These are phyloP conservation scores for Claviceps sp. DNA, from an alignment of 2,329 filamentous ascomycete species.

Conservation along the genomic window DNA sequence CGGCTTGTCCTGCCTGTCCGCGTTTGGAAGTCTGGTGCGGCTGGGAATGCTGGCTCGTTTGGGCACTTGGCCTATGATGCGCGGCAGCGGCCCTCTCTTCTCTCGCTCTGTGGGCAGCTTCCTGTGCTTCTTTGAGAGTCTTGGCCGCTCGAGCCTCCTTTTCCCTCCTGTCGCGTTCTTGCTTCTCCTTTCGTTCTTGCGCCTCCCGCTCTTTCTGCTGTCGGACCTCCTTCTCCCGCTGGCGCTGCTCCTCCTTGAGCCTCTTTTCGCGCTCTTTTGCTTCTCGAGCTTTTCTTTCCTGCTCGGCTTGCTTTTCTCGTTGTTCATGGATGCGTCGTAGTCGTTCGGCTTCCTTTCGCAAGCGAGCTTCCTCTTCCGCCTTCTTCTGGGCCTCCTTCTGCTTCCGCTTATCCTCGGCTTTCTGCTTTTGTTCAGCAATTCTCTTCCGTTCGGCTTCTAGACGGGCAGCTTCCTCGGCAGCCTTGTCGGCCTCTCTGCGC, in stretches of 20 bases:
- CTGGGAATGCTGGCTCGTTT: constrained; percentile 14
- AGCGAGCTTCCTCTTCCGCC: constrained; percentile 76
- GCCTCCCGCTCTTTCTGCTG: constrained; percentile 60
- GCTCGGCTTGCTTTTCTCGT: constrained; percentile 71
- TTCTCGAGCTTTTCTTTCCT: constrained; percentile 62
- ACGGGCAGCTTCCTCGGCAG: constrained; percentile 68
- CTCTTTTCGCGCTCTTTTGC: constrained; percentile 62
- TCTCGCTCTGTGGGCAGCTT: constrained; percentile 49
- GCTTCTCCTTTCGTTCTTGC: constrained; percentile 47
- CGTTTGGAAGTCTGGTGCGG: constrained; percentile 10
- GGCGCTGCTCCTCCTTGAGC: constrained; percentile 67
- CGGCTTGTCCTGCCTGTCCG: constrained; percentile 7
- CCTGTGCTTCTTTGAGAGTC: constrained; percentile 44
- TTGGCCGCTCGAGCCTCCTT: constrained; percentile 42
- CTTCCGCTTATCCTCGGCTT: constrained; percentile 78
- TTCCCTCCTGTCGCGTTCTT: constrained; percentile 47
- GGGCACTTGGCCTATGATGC: constrained; percentile 20
- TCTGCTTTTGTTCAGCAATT: constrained; percentile 65
- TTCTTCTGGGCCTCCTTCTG: constrained; percentile 86
- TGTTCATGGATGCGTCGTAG: constrained; percentile 69
- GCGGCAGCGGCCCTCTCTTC: constrained; percentile 35
- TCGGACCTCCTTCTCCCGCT: constrained; percentile 64
- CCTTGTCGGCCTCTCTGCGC: constrained; percentile 75
- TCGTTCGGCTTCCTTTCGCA: constrained; percentile 75
- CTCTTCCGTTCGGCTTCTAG: constrained; percentile 66